Evolutionary conservation across 2,329 filamentous ascomycete genomes (phyloP).

Genomic region (Trichothecium roseum): DNA sequence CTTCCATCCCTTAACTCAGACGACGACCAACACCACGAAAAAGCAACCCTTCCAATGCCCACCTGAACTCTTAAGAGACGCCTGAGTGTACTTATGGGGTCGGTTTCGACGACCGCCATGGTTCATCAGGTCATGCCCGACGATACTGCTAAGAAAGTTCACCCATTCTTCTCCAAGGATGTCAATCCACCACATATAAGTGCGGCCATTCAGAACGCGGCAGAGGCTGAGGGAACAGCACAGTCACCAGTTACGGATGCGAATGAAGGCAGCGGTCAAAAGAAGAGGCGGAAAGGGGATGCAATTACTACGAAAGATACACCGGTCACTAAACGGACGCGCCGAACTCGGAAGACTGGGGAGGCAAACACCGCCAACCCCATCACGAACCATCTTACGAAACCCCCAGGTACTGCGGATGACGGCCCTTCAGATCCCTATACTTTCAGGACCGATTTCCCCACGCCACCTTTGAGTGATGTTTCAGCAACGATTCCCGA

Average conservation of each 20-base stretch:
- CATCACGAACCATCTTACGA: conserved; percentile 8
- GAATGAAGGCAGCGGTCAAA: conserved; percentile 18
- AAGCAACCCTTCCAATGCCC: no score
- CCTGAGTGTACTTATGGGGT: no score
- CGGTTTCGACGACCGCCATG: conserved; percentile 25
- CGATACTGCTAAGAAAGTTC: conserved; percentile 30
- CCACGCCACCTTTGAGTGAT: conserved; percentile 9
- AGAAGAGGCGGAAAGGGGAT: conserved; percentile 33
- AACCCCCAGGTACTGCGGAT: background rate
- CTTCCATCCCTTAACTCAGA: no score
- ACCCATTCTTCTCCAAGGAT: conserved; percentile 41
- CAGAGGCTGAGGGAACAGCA: conserved; percentile 1
- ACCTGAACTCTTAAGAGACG: no score
- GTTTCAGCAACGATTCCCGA: conserved; percentile 1
- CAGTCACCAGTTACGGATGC: conserved; percentile 11
- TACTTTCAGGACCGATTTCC: conserved; percentile 4
- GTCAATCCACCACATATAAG: background rate
- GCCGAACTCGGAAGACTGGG: conserved; percentile 12
- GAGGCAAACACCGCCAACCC: conserved; percentile 5
- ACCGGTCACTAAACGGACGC: conserved; percentile 15
- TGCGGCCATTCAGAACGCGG: background rate
- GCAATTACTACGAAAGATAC: conserved; percentile 11
- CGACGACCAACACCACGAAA: no score
- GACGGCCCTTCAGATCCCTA: background rate
- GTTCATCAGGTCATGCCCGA: conserved; percentile 19